Conservation (phyloP, 192 early-diverging fungal genomes). For the Glomus cerebriforme region DNA sequence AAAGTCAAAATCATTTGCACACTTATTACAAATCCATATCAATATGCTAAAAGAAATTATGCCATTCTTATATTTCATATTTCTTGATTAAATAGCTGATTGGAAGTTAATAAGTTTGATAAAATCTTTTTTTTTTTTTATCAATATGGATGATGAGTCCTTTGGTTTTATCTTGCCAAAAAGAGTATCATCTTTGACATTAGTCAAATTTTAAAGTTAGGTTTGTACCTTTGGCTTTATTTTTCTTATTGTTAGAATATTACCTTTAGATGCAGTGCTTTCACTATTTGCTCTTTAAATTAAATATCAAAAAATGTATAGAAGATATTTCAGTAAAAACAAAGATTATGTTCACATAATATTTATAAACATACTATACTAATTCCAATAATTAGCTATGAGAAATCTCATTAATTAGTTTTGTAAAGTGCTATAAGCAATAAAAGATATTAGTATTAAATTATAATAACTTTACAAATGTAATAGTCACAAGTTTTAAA, state of each 20-base stretch:
- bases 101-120: conserved; percentile 15
- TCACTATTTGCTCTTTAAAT: conserved; percentile 25
- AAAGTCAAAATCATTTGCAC: conserved; percentile 14
- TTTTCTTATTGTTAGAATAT: conserved; percentile 10
- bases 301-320: not conserved
- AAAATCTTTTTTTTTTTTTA: conserved; percentile 25
- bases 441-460: conserved; percentile 21
- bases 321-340: conserved; percentile 1
- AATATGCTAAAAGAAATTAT: conserved; percentile 19
- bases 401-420: conserved; percentile 24
- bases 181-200: conserved; percentile 16
- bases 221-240: conserved; percentile 24
- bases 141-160: conserved; percentile 24
- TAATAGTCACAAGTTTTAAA: conserved; percentile 18
- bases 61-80: not conserved
- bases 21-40: conserved; percentile 20
- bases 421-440: conserved; percentile 24
- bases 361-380: conserved; percentile 28
- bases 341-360: conserved; percentile 16
- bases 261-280: not conserved
- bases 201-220: conserved; percentile 11
- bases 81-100: conserved; percentile 9
- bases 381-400: conserved; percentile 9
- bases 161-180: conserved; percentile 7
- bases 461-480: conserved; percentile 18